phyloP scores from a whole-genome alignment of 2,329 filamentous ascomycete genomes.

The Helotiales sp. region DNA sequence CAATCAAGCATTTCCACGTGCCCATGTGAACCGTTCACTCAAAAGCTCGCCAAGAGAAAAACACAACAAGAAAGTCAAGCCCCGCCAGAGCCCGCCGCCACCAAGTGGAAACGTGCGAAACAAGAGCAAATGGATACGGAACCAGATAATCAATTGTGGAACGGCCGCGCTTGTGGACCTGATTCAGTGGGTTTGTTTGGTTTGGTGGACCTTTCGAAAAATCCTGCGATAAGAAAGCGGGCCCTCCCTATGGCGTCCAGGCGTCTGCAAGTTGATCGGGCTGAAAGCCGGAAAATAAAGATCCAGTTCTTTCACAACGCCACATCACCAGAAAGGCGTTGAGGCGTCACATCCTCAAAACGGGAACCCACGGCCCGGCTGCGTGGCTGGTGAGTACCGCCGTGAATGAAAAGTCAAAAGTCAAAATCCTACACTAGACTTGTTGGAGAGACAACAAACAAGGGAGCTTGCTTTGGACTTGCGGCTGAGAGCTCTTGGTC shows the following conservation, averaged over 20 bases:
- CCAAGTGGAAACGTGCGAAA: background rate
- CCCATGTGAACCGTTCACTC: background rate
- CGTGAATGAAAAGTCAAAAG: background rate
- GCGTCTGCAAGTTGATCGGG: too few relatives aligned
- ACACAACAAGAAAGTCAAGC: too few relatives aligned
- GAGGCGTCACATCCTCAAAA: background rate
- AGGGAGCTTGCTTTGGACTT: background rate
- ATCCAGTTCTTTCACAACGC: conserved; percentile 12
- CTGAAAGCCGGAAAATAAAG: too few relatives aligned
- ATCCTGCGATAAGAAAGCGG: conserved; percentile 22
- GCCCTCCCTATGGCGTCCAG: conserved; percentile 6
- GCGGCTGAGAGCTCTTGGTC: background rate
- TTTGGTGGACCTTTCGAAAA: conserved; percentile 9
- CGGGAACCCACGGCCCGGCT: background rate
- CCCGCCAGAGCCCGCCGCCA: conserved; percentile 12
- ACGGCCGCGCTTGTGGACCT: conserved; percentile 1
- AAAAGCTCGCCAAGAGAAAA: background rate
- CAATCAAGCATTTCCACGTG: conserved; percentile 9
- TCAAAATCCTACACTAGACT: background rate
- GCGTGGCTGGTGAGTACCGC: background rate
- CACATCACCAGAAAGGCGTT: conserved; percentile 6
- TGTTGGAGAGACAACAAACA: background rate
- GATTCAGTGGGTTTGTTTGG: too few relatives aligned
- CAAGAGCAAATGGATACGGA: background rate
- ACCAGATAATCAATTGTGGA: conserved; percentile 6